A percentile compares a stretch with the other conserved stretches of the same genome.
Evolutionary conservation across 2,329 filamentous ascomycete species (phyloP).

Genomic region (Xylariales sp.): DNA sequence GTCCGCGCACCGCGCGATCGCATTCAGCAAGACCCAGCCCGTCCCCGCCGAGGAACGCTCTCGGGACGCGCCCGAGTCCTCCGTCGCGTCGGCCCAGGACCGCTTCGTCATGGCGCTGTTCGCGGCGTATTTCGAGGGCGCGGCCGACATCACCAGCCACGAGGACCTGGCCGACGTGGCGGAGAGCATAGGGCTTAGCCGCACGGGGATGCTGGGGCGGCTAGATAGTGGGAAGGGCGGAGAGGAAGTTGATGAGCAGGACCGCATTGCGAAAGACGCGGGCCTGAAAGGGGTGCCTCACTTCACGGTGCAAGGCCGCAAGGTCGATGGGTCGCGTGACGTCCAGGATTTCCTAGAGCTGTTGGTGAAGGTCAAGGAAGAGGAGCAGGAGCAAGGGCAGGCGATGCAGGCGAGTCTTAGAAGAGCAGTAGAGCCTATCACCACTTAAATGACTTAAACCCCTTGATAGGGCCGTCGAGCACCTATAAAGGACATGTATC

Average conservation of each 20-base stretch:
- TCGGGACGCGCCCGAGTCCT: neutral
- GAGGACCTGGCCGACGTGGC: slow-evolving; percentile 30
- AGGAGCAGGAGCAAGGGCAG: slow-evolving; percentile 8
- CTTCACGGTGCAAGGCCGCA: slow-evolving; percentile 32
- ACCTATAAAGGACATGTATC: neutral
- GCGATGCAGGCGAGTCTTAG: neutral
- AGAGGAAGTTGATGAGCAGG: slow-evolving; percentile 38
- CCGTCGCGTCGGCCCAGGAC: slow-evolving; percentile 9
- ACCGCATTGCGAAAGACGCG: slow-evolving; percentile 9
- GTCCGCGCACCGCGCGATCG: slow-evolving; percentile 40
- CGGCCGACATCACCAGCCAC: slow-evolving; percentile 34
- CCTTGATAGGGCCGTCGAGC: neutral
- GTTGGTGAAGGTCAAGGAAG: slow-evolving; percentile 34
- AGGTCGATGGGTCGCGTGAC: slow-evolving; percentile 35
- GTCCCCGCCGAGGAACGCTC: too few relatives aligned
- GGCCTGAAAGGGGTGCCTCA: slow-evolving; percentile 34
- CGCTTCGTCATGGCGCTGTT: slow-evolving; percentile 32
- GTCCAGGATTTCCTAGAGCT: slow-evolving; percentile 31
- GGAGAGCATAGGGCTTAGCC: slow-evolving; percentile 30
- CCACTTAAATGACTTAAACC: neutral
- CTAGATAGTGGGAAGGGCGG: slow-evolving; percentile 33
- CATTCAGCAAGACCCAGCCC: slow-evolving; percentile 35
- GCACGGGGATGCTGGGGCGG: slow-evolving; percentile 28
- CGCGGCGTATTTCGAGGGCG: slow-evolving; percentile 33
- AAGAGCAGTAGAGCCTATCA: neutral